Percentiles rank a stretch among this genome's conserved stretches.
Evolutionary conservation across 176 grass and related monocot genomes (phyloP).

Genomic region (Paspalum notatum): DNA sequence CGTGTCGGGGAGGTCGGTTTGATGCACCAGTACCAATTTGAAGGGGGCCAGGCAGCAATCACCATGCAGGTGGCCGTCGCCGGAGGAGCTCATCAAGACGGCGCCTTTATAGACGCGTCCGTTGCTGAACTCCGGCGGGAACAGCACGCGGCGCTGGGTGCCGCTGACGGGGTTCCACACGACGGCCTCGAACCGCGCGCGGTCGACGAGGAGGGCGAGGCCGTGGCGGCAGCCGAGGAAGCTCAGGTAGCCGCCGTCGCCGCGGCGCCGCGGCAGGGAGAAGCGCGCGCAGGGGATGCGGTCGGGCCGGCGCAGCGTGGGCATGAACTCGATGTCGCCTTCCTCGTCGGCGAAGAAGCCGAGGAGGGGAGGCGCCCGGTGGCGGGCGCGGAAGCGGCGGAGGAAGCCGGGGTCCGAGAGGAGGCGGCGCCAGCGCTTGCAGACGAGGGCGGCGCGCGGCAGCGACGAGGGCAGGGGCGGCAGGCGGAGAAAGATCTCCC

Average conservation of each 20-base stretch:
- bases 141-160: background rate
- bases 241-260: background rate
- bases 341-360: conserved; percentile 12
- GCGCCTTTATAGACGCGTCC: background rate
- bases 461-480: background rate
- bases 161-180: conserved; percentile 21
- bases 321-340: background rate
- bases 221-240: conserved; percentile 35
- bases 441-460: background rate
- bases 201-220: background rate
- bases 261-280: background rate
- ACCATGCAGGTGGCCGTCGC: background rate
- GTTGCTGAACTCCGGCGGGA: background rate
- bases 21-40: conserved; percentile 16
- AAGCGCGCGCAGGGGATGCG: background rate
- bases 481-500: background rate
- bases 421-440: background rate
- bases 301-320: conserved; percentile 10
- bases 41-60: conserved; percentile 5
- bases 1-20: background rate
- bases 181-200: background rate
- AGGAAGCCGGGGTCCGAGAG: conserved; percentile 14
- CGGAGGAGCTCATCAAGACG: background rate
- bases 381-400: conserved; percentile 27
- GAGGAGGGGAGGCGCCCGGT: conserved; percentile 23